Percentiles rank a stretch among this genome's conserved stretches.
phyloP scores from a whole-genome alignment of 257 asterid species.

The Solanum microdontum region DNA sequence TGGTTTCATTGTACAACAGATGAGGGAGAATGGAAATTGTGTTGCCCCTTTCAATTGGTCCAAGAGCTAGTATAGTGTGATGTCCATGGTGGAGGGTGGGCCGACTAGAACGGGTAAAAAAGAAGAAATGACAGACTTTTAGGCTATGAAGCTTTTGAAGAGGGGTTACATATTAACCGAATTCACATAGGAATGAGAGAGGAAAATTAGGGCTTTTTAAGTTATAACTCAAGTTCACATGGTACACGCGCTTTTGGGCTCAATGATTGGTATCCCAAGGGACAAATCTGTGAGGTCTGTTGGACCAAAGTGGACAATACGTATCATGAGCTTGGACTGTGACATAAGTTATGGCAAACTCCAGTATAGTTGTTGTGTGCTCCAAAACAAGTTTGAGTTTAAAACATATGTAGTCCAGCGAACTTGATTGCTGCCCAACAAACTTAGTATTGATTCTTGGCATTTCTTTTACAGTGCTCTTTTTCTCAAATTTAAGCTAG shows the following conservation, averaged over 20 bases:
- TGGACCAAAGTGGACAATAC: neutral
- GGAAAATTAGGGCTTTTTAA: neutral
- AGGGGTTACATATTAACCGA: neutral
- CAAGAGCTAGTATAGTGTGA: neutral
- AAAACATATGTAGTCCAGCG: too few relatives aligned
- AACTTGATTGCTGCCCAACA: neutral
- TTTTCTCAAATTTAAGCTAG: neutral
- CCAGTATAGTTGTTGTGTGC: neutral
- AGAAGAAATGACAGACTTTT: fast-evolving
- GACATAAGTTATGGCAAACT: neutral
- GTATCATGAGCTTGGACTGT: neutral
- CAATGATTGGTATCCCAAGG: neutral
- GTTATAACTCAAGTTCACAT: neutral
- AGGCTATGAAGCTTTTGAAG: neutral
- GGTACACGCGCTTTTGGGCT: neutral
- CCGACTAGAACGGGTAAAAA: neutral
- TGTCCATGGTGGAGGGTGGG: neutral
- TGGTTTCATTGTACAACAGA: neutral
- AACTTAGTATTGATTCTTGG: neutral
- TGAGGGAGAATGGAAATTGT: neutral
- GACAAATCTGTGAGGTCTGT: neutral
- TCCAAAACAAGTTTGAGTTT: neutral
- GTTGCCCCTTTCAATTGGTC: neutral
- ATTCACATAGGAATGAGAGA: neutral
- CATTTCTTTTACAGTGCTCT: neutral